These are phyloP conservation scores for Maudiozyma turicensis DNA, from an alignment of 805 yeast species.

Conservation along the genomic window DNA sequence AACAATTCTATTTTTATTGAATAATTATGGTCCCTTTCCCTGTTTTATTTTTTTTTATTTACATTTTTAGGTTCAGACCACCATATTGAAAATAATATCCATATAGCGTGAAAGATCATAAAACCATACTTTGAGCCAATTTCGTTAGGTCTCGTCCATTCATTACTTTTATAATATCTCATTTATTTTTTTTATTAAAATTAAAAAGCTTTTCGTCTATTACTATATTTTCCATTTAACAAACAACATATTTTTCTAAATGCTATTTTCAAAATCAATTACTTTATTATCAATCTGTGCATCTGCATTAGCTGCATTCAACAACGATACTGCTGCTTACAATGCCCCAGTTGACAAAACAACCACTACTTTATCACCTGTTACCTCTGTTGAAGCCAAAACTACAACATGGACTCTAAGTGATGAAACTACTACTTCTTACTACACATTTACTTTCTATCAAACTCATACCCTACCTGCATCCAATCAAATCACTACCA, in stretches of 20 bases:
- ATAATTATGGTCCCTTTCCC: neutral
- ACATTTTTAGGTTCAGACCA: neutral
- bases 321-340: slow-evolving; percentile 10
- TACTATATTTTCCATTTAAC: neutral
- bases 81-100: neutral
- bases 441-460: slow-evolving; percentile 17
- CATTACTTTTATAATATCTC: slow-evolving; percentile 4
- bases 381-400: slow-evolving; percentile 12
- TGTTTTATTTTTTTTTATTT: neutral
- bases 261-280: slow-evolving; percentile 7
- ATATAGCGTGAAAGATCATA: neutral
- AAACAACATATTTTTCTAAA: neutral
- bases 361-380: slow-evolving; percentile 17
- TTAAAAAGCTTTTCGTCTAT: neutral
- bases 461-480: slow-evolving; percentile 9
- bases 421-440: slow-evolving; percentile 21
- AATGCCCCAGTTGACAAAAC: neutral
- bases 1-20: neutral
- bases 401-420: slow-evolving; percentile 12
- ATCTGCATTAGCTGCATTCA: slow-evolving; percentile 10
- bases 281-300: slow-evolving; percentile 7
- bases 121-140: slow-evolving; percentile 7
- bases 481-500: slow-evolving; percentile 1
- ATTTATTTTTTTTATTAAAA: slow-evolving; percentile 1
- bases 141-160: slow-evolving; percentile 16